Evolutionary conservation across 345 rosid genomes (phyloP), one percentile per base, ranked within the genome.

Genomic region (Iberis pinnata): DNA sequence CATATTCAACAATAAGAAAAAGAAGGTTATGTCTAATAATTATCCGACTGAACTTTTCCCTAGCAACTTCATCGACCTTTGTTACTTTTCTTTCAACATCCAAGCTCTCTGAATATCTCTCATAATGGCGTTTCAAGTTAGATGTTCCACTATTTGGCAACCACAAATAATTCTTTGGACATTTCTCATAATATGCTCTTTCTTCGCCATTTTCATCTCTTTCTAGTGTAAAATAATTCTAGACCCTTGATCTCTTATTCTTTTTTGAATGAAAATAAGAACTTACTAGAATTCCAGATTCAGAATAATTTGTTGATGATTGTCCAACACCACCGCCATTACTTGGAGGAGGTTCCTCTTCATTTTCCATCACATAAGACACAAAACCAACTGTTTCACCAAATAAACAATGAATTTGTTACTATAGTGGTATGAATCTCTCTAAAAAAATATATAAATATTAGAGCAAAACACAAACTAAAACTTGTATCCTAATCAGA

Each of bases 401-500:
- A n/a, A n/a, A n/a, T n/a, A n/a, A n/a, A n/a, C n/a, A n/a, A n/a
- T n/a, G n/a, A n/a, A n/a, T n/a, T n/a, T n/a, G n/a, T n/a, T n/a
- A n/a, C n/a, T n/a, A n/a, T n/a, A n/a, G n/a, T n/a, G n/a, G n/a
- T n/a, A n/a, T n/a, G n/a, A n/a, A n/a, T n/a, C n/a, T n/a, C n/a
- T n/a, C n/a, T n/a, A n/a, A n/a, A n/a, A n/a, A n/a, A n/a, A n/a
- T n/a, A n/a, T n/a, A n/a, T n/a, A n/a, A n/a, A n/a, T n/a, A n/a
- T n/a, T n/a, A n/a, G n/a, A n/a, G n/a, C n/a, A n/a, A n/a, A n/a
- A n/a, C n/a, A n/a, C n/a, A n/a, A n/a, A n/a, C n/a, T n/a, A n/a
- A n/a, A n/a, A n/a, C n/a, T 87, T 57, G 73, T 87, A 6, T 75
- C 96, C 83, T 33, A 48, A 81, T 51, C 75, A 57, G 65, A 74